Base-by-base conservation (phyloP, 371 early-diverging fungal species). In the Mucor racemosus region DNA sequence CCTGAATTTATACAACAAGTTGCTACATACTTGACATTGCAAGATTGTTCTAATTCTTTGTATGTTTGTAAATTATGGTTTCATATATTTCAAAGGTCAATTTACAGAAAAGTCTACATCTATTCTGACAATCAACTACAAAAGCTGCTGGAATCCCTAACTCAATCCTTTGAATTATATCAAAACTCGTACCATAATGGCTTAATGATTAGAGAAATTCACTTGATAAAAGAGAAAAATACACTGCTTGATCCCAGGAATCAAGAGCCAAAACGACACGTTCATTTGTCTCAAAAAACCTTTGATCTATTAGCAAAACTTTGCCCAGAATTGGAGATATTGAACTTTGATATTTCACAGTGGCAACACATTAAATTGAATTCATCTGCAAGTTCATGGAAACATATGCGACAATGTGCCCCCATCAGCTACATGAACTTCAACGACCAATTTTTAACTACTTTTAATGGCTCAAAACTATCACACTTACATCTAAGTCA, bases 251-350 rank as follows among this genome's bases (percentile, higher is more conserved):
- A 9, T 9, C 26, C 26, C 19, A 50, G 50, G 4, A 21, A 50
- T 5, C 21, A 10, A 10, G 26, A 26, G 26, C 48, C 8, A 9
- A 10, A 21, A 10, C 50, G 38, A 3, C 10, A 35, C 11, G 44
- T 65, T 33, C 0, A 34, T 14, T 21, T 70, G 10, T 56, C 65
- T 11, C 70, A 70, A 58, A n/a, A 54, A 9, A 34, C 53, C 21
- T 62, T 70, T 21, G 62, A 61, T 7, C 36, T 57, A 7, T 31
- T 72, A 15, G 44, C 53, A 26, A 26, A 44, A 4, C 21, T 62
- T 15, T 72, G 73, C 33, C 65, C 73, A 11, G 35, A 62, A 6
- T 36, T 72, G 15, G 68, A 72, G 34, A 44, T 65, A 0, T 10
- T 72, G 5, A 40, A 58, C 33, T 72, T 72, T 65, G 56, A 63